Conservation (phyloP, 2,329 filamentous ascomycete genomes). For the Diplodia mutila region DNA sequence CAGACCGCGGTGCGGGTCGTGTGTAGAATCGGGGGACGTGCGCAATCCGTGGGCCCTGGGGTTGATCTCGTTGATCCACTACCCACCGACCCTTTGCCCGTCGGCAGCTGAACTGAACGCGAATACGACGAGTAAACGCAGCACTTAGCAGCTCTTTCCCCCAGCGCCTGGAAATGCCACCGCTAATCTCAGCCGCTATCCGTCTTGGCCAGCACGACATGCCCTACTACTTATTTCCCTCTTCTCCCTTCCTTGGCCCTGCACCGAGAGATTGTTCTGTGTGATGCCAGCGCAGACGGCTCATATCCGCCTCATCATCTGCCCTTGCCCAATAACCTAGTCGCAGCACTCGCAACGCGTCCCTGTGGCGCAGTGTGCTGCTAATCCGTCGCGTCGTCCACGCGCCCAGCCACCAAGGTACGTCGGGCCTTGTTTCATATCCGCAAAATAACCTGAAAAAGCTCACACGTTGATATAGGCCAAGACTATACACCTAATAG, state of each 20-base stretch:
- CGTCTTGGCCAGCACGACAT: conserved; percentile 7
- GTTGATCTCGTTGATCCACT: not conserved
- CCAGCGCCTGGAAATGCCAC: no score
- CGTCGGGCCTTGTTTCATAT: conserved; percentile 8
- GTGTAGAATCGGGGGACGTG: no score
- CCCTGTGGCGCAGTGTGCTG: not conserved
- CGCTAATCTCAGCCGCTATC: not conserved
- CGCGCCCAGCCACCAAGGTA: conserved; percentile 14
- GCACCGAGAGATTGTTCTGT: not conserved
- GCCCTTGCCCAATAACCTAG: not conserved
- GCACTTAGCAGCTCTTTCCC: not conserved
- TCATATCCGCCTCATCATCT: not conserved
- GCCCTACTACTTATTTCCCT: not conserved
- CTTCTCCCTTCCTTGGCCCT: conserved; percentile 2
- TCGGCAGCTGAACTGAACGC: not conserved
- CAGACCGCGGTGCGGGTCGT: not conserved
- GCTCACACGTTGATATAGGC: conserved; percentile 16
- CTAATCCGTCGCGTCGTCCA: not conserved
- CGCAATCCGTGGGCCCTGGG: not conserved
- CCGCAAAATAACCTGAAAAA: not conserved
- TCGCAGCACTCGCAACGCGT: not conserved
- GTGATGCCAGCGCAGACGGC: not conserved
- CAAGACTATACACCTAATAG: not conserved
- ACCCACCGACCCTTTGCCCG: not conserved
- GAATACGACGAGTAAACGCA: conserved; percentile 2